Percentiles rank a stretch among this genome's conserved stretches.
Evolutionary conservation across 2,329 filamentous ascomycete genomes (phyloP).

Genomic region (Cercospora sesami): DNA sequence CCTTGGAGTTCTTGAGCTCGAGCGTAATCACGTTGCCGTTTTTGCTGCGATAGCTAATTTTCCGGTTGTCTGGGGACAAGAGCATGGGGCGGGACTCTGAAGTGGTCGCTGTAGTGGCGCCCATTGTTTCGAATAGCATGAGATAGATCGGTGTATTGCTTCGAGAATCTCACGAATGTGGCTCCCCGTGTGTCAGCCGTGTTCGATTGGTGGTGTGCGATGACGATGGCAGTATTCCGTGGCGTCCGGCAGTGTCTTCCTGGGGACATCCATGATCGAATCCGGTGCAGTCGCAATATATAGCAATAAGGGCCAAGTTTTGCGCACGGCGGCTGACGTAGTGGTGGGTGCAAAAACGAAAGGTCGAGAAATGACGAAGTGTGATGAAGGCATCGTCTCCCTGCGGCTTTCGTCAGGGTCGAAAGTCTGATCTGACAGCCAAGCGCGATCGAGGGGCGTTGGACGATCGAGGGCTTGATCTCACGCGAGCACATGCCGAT

Average conservation of each 20-base stretch:
- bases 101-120: conserved; percentile 18
- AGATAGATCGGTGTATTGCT: conserved; percentile 9
- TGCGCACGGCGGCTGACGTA: background rate
- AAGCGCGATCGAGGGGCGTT: background rate
- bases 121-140: conserved; percentile 17
- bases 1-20: conserved; percentile 27
- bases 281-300: conserved; percentile 1
- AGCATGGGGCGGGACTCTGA: conserved; percentile 20
- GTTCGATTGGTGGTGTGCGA: conserved; percentile 2
- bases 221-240: background rate
- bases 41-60: conserved; percentile 28
- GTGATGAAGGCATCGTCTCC: background rate
- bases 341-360: background rate
- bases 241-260: background rate
- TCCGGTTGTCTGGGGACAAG: conserved; percentile 23
- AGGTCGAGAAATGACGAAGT: background rate
- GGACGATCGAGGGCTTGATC: background rate
- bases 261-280: background rate
- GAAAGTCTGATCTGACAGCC: background rate
- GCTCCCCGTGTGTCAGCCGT: conserved; percentile 6
- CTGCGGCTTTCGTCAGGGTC: background rate
- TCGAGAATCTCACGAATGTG: background rate
- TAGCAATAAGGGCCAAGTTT: conserved; percentile 5
- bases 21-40: conserved; percentile 27
- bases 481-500: conserved; percentile 9